phyloP scores from a whole-genome alignment of 192 early-diverging fungal genomes.

The Umbelopsis sp. region DNA sequence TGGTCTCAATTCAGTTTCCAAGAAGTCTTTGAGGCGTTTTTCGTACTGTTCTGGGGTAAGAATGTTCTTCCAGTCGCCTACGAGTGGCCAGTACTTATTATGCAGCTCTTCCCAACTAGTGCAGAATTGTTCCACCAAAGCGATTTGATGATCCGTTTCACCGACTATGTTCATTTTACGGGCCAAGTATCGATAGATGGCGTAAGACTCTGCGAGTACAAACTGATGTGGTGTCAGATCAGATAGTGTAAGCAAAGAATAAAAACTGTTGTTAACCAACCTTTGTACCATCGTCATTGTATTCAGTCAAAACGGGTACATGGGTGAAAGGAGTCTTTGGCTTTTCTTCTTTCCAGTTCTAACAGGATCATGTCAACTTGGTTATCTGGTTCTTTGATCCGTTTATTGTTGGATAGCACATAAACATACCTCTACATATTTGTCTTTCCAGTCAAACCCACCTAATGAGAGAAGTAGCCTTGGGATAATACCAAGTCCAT shows the following conservation, averaged over 20 bases:
- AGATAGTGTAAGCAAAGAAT: too few relatives aligned
- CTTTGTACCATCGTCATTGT: slow-evolving; percentile 12
- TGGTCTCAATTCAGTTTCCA: neutral
- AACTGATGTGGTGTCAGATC: neutral
- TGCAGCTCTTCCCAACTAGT: slow-evolving; percentile 16
- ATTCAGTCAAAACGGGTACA: slow-evolving; percentile 11
- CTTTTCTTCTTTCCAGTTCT: slow-evolving; percentile 16
- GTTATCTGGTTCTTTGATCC: too few relatives aligned
- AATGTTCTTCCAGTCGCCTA: neutral
- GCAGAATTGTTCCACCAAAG: slow-evolving; percentile 16
- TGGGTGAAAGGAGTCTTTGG: neutral
- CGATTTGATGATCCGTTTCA: slow-evolving; percentile 4
- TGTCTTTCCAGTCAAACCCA: slow-evolving; percentile 12
- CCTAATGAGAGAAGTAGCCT: slow-evolving; percentile 10
- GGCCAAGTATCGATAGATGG: slow-evolving; percentile 15
- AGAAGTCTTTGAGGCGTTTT: neutral
- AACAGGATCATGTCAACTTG: neutral
- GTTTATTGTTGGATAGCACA: neutral
- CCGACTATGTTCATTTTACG: slow-evolving; percentile 16
- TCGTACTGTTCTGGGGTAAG: slow-evolving; percentile 3
- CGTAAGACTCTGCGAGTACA: neutral
- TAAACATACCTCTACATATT: neutral
- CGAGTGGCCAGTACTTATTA: neutral
- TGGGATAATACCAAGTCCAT: slow-evolving; percentile 3
- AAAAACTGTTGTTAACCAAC: neutral